phyloP scores from a whole-genome alignment of 345 rosid species.

The Heritiera littoralis region DNA sequence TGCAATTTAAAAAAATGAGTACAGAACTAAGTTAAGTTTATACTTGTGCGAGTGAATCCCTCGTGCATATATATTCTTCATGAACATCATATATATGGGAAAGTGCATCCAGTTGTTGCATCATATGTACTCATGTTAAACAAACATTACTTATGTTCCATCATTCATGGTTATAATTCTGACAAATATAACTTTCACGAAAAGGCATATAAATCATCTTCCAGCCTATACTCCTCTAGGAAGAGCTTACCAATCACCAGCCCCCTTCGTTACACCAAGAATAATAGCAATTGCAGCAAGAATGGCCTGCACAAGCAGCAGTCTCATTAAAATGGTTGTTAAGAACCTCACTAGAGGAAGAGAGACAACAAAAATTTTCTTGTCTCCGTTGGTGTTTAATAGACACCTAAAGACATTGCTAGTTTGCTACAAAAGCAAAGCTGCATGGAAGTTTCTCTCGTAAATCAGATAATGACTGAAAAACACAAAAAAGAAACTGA shows the following conservation, averaged over 20 bases:
- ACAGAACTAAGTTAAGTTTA: too few relatives aligned
- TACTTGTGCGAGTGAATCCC: too few relatives aligned
- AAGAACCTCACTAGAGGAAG: conserved; percentile 1
- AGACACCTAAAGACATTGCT: background rate
- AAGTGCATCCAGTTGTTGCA: too few relatives aligned
- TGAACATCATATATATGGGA: too few relatives aligned
- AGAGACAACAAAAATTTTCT: background rate
- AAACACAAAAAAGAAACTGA: background rate
- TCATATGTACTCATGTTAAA: background rate
- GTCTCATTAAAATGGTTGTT: background rate
- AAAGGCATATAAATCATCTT: background rate
- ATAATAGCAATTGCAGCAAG: conserved; percentile 71
- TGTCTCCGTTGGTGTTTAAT: background rate
- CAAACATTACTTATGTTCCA: background rate
- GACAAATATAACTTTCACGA: background rate
- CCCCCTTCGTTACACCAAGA: conserved; percentile 65
- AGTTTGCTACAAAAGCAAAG: background rate
- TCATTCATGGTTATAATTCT: background rate
- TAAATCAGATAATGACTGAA: background rate
- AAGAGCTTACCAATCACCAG: conserved; percentile 44
- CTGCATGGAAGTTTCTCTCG: background rate
- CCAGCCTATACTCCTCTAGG: conserved; percentile 1
- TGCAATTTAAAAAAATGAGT: too few relatives aligned
- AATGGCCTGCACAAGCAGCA: conserved; percentile 57
- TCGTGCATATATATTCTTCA: too few relatives aligned